A percentile compares a stretch with the other conserved stretches of the same genome.
phyloP scores from a whole-genome alignment of 371 early-diverging fungal genomes.

The Dinochytrium kinnereticum region DNA sequence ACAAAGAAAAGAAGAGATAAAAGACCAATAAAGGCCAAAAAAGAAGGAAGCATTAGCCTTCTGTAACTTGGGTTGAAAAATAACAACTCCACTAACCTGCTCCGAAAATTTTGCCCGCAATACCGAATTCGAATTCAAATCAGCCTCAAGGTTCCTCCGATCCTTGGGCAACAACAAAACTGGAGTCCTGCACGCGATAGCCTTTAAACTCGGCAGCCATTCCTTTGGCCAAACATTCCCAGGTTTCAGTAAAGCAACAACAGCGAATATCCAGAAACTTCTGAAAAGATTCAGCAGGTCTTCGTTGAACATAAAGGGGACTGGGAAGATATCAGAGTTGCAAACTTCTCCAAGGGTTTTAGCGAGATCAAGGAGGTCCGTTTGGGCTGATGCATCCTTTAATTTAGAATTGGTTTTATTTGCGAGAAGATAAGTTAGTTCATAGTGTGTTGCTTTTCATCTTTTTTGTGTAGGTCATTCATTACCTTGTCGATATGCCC shows the following conservation, averaged over 20 bases:
- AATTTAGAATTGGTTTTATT: not conserved
- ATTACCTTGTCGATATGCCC: slow-evolving; percentile 5
- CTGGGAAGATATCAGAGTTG: slow-evolving; percentile 32
- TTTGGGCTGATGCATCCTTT: slow-evolving; percentile 24
- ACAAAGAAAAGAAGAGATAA: no score
- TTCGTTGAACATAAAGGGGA: slow-evolving; percentile 31
- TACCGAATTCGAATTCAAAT: slow-evolving; percentile 86
- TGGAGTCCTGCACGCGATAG: slow-evolving; percentile 87
- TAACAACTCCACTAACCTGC: slow-evolving; percentile 35
- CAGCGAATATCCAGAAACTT: slow-evolving; percentile 89
- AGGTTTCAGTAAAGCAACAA: slow-evolving; percentile 75
- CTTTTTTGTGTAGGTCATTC: slow-evolving; percentile 1
- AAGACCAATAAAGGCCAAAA: no score
- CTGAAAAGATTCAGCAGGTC: slow-evolving; percentile 77
- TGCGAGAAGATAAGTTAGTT: not conserved
- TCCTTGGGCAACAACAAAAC: slow-evolving; percentile 69
- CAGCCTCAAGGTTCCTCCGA: slow-evolving; percentile 84
- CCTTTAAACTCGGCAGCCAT: slow-evolving; percentile 70
- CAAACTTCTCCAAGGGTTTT: slow-evolving; percentile 43
- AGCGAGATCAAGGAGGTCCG: slow-evolving; percentile 40
- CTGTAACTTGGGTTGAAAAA: no score
- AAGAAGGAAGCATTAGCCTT: no score
- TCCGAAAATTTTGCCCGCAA: slow-evolving; percentile 75
- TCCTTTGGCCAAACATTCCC: slow-evolving; percentile 79
- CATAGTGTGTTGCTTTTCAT: not conserved